A percentile compares a stretch with the other conserved stretches of the same genome.
These are phyloP conservation scores for Verruconis gallopava DNA, from an alignment of 2,329 filamentous ascomycete genomes.

Conservation along the genomic window DNA sequence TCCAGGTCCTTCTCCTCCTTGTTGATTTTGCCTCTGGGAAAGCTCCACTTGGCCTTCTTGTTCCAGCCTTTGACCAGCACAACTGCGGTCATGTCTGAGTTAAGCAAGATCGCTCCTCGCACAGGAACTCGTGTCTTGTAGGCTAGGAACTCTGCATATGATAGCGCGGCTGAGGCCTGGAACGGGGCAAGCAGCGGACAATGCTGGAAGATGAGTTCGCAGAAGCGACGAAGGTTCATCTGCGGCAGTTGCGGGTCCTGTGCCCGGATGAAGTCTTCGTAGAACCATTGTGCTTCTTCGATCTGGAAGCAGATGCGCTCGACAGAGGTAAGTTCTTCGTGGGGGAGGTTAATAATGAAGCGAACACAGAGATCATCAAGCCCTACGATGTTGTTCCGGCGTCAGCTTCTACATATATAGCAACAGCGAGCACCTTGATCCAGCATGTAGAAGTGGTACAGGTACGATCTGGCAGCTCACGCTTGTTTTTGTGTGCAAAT, in stretches of 20 bases:
- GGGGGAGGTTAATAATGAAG: slow-evolving; percentile 93
- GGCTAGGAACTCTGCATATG: slow-evolving; percentile 81
- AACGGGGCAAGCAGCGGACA: slow-evolving; percentile 79
- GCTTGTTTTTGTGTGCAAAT: background rate
- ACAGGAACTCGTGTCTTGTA: slow-evolving; percentile 96
- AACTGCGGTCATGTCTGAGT: slow-evolving; percentile 84
- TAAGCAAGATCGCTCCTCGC: slow-evolving; percentile 83
- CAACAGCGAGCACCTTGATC: no score
- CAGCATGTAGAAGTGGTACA: no score
- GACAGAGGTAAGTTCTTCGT: slow-evolving; percentile 78
- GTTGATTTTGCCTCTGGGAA: slow-evolving; percentile 94
- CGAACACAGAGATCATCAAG: slow-evolving; percentile 95
- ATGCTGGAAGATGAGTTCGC: slow-evolving; percentile 81
- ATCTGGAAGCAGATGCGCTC: slow-evolving; percentile 97
- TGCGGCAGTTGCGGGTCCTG: slow-evolving; percentile 74
- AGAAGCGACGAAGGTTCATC: slow-evolving; percentile 74
- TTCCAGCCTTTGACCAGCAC: slow-evolving; percentile 97
- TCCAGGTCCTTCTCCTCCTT: slow-evolving; percentile 90
- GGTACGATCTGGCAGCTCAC: background rate
- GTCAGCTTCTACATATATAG: slow-evolving; percentile 1
- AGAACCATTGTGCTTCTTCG: slow-evolving; percentile 99
- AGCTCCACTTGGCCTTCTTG: slow-evolving; percentile 91
- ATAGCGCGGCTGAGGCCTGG: slow-evolving; percentile 62
- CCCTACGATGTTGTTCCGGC: slow-evolving; percentile 40
- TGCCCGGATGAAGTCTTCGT: slow-evolving; percentile 96